These are phyloP conservation scores for Neopestalotiopsis sp. DNA, from an alignment of 2,329 filamentous ascomycete genomes.

Conservation along the genomic window DNA sequence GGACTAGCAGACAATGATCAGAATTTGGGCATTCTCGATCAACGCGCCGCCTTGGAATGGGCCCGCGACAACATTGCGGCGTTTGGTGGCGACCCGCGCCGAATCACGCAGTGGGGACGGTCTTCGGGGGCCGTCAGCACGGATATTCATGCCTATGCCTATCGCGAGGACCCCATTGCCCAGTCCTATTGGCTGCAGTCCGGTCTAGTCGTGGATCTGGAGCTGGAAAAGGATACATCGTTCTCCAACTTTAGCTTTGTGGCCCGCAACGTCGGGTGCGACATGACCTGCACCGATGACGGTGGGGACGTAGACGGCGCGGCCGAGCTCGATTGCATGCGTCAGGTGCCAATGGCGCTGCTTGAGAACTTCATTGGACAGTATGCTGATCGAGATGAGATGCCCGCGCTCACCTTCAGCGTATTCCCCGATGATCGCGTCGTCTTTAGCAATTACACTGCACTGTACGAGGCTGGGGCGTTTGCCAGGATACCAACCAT, in stretches of 20 bases:
- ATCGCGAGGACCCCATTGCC: conserved; percentile 50
- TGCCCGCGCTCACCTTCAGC: conserved; percentile 31
- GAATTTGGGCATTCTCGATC: conserved; percentile 55
- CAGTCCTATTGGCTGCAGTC: conserved; percentile 46
- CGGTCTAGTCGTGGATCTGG: conserved; percentile 39
- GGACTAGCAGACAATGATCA: conserved; percentile 32
- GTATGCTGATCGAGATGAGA: conserved; percentile 23
- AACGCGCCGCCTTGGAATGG: conserved; percentile 56
- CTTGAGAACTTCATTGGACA: conserved; percentile 25
- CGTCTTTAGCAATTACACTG: conserved; percentile 37
- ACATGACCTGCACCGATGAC: conserved; percentile 25
- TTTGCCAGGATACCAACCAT: conserved; percentile 34
- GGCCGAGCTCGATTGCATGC: conserved; percentile 43
- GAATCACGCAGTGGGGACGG: conserved; percentile 52
- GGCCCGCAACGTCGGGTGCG: conserved; percentile 39
- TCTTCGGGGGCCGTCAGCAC: conserved; percentile 48
- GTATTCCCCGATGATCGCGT: conserved; percentile 33
- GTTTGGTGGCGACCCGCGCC: conserved; percentile 51
- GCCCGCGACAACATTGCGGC: conserved; percentile 49
- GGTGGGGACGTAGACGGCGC: conserved; percentile 19
- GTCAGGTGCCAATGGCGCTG: conserved; percentile 33
- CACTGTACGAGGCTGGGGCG: conserved; percentile 29
- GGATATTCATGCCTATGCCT: conserved; percentile 49
- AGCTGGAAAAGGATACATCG: conserved; percentile 28
- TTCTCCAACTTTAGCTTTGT: conserved; percentile 41